phyloP scores from a whole-genome alignment of 2,329 filamentous ascomycete genomes.

The Pseudopithomyces maydicus region DNA sequence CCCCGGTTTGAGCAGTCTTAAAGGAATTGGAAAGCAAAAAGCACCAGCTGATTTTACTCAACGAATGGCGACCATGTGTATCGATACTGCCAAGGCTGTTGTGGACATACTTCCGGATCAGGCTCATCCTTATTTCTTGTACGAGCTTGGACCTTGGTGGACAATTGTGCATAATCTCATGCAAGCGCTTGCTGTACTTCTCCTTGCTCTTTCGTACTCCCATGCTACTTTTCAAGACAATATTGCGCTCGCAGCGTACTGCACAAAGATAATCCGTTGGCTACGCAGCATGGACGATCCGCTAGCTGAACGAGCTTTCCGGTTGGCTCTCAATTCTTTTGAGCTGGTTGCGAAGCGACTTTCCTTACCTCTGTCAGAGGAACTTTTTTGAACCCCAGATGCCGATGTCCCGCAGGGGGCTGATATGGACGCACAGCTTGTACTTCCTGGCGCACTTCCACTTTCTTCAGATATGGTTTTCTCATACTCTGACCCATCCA shows the following conservation, averaged over 20 bases:
- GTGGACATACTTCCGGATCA: constrained; percentile 44
- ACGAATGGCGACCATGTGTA: constrained; percentile 40
- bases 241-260: constrained; percentile 25
- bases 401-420: neutral
- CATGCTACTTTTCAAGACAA: constrained; percentile 24
- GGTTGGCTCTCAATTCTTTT: constrained; percentile 24
- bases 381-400: neutral
- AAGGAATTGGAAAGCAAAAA: constrained; percentile 22
- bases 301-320: constrained; percentile 29
- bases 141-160: constrained; percentile 49
- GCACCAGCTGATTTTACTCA: constrained; percentile 31
- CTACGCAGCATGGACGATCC: constrained; percentile 39
- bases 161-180: constrained; percentile 46
- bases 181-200: constrained; percentile 46
- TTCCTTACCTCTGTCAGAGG: constrained; percentile 16
- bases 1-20: constrained; percentile 41
- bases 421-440: neutral
- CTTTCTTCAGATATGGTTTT: neutral
- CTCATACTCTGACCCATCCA: neutral
- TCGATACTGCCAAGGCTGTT: constrained; percentile 43
- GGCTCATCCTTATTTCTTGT: constrained; percentile 31
- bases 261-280: constrained; percentile 41
- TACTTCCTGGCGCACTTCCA: neutral
- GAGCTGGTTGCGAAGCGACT: constrained; percentile 24
- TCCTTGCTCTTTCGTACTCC: constrained; percentile 43